These are phyloP conservation scores for Chlorella sp. DNA, from an alignment of 139 green algal species.

Conservation along the genomic window DNA sequence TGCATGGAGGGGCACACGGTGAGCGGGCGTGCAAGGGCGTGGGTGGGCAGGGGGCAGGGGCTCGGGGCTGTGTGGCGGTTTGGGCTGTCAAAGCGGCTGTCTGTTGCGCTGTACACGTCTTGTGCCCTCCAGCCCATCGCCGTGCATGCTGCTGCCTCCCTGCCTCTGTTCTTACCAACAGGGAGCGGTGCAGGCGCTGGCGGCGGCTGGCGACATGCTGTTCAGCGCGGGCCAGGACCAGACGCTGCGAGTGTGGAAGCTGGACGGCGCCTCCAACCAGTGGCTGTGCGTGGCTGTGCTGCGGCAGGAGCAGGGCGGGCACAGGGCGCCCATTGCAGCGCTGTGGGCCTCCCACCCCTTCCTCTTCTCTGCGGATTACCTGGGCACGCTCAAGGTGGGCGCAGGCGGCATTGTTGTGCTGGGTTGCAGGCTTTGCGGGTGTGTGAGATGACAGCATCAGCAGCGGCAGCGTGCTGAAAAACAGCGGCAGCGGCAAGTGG, in stretches of 20 bases:
- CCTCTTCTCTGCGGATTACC: conserved; percentile 78
- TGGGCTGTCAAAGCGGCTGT: too few relatives aligned
- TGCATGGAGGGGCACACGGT: conserved; percentile 67
- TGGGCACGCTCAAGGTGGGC: conserved; percentile 73
- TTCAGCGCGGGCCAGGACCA: conserved; percentile 75
- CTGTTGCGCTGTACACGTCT: too few relatives aligned
- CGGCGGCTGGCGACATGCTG: conserved; percentile 56
- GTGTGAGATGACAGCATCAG: too few relatives aligned
- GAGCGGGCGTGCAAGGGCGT: neutral
- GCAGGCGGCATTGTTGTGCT: neutral
- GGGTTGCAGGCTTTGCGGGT: neutral
- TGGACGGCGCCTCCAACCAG: conserved; percentile 51
- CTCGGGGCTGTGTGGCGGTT: too few relatives aligned
- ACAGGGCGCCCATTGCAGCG: conserved; percentile 59
- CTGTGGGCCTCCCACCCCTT: conserved; percentile 54
- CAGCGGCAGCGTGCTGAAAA: too few relatives aligned
- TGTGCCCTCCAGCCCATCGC: too few relatives aligned
- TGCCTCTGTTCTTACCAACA: conserved; percentile 12
- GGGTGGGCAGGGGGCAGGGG: neutral
- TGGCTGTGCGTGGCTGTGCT: conserved; percentile 25
- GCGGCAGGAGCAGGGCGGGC: conserved; percentile 61
- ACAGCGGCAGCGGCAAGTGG: too few relatives aligned
- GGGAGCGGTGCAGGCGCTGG: conserved; percentile 61
- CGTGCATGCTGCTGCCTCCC: neutral
- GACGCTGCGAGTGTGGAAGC: conserved; percentile 78